Evolutionary conservation across 768 basidiomycete genomes (phyloP).

Genomic region (Leccinum subtestaceum): DNA sequence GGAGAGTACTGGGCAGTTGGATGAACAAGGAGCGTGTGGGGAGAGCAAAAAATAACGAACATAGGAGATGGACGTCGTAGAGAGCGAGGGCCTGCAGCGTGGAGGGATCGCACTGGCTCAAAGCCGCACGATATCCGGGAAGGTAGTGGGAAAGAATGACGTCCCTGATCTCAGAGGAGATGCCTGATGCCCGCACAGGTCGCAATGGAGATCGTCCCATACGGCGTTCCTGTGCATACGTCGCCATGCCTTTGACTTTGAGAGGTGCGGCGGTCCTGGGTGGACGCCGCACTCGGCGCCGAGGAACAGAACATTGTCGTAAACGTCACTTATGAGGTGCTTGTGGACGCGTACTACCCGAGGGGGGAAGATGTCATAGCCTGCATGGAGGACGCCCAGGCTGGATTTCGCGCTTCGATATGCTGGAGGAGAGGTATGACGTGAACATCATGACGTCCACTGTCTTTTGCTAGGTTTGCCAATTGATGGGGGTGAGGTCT

Average conservation of each 20-base stretch:
- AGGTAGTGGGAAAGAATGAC: conserved; percentile 48
- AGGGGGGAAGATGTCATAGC: conserved; percentile 17
- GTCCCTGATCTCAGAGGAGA: conserved; percentile 25
- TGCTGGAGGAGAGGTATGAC: conserved; percentile 21
- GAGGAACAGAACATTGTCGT: not conserved
- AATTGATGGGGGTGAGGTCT: conserved; percentile 34
- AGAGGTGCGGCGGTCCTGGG: not conserved
- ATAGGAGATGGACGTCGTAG: conserved; percentile 58
- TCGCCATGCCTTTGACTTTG: conserved; percentile 24
- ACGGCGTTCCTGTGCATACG: conserved; percentile 26
- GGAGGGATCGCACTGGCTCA: conserved; percentile 31
- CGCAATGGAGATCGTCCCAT: conserved; percentile 40
- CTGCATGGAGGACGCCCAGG: conserved; percentile 38
- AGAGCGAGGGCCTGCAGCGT: conserved; percentile 49
- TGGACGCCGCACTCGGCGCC: conserved; percentile 11
- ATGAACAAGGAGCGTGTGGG: conserved; percentile 7
- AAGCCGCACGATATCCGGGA: conserved; percentile 46
- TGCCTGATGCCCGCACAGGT: conserved; percentile 37
- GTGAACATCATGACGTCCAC: conserved; percentile 31
- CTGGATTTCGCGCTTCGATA: conserved; percentile 10
- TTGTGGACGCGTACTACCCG: conserved; percentile 29
- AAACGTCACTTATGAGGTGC: conserved; percentile 28
- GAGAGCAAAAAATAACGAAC: conserved; percentile 44
- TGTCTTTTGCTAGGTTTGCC: conserved; percentile 48
- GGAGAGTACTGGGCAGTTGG: conserved; percentile 51